Conservation (phyloP, 352 stramenopile genomes). For the Phytophthora macrochlamydospora region DNA sequence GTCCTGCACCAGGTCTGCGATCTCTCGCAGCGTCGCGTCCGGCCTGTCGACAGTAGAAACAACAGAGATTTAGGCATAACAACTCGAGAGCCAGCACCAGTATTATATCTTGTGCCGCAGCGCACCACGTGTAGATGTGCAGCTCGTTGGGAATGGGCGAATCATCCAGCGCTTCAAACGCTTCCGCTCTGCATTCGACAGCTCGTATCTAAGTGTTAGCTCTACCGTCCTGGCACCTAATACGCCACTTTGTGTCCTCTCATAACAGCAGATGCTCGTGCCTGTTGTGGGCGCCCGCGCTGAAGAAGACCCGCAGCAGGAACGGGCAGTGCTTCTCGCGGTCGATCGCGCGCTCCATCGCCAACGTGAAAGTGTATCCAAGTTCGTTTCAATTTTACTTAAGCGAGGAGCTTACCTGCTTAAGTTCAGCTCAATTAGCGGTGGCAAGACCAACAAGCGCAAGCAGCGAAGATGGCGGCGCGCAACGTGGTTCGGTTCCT, state of each 20-base stretch:
- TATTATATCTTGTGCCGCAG: neutral
- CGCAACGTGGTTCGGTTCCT: conserved; percentile 87
- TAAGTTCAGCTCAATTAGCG: conserved; percentile 1
- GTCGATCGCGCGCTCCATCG: conserved; percentile 47
- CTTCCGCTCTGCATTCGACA: conserved; percentile 46
- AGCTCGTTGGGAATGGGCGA: conserved; percentile 62
- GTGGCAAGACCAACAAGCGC: conserved; percentile 21
- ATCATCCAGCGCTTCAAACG: conserved; percentile 59
- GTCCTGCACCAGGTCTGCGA: conserved; percentile 74
- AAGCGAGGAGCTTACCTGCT: too few relatives aligned
- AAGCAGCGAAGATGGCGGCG: conserved; percentile 63
- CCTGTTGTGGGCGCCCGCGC: conserved; percentile 56
- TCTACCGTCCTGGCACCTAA: too few relatives aligned
- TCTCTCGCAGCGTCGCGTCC: conserved; percentile 73
- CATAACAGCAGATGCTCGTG: conserved; percentile 1
- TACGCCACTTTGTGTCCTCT: too few relatives aligned
- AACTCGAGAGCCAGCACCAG: neutral
- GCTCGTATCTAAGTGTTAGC: neutral
- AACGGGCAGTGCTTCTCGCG: conserved; percentile 76
- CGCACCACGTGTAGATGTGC: conserved; percentile 78
- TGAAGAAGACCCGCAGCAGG: conserved; percentile 75
- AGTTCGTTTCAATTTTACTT: neutral
- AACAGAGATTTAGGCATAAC: neutral
- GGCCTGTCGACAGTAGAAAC: conserved; percentile 32
- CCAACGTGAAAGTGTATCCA: conserved; percentile 17